A percentile compares a stretch with the other conserved stretches of the same genome.
These are phyloP conservation scores for Begonia peltatifolia DNA, from an alignment of 306 rosid genomes.

Conservation along the genomic window DNA sequence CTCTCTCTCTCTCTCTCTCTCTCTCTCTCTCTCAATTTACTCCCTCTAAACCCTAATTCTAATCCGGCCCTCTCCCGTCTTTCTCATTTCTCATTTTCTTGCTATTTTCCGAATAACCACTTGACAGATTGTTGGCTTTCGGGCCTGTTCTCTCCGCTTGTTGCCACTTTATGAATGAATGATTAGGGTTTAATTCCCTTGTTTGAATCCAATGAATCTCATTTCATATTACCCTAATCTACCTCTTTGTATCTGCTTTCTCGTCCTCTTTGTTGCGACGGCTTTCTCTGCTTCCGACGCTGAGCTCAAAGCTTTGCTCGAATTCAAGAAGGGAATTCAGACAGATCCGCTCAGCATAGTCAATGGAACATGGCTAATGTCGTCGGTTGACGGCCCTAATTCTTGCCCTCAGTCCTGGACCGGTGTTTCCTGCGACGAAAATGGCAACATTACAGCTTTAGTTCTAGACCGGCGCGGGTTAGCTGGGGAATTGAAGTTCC, in stretches of 20 bases:
- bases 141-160: conserved; percentile 2
- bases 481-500: conserved; percentile 63
- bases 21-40: conserved; percentile 2
- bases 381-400: neutral
- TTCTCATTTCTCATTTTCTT: conserved; percentile 6
- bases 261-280: conserved; percentile 2
- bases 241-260: conserved; percentile 9
- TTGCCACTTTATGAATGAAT: conserved; percentile 24
- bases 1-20: conserved; percentile 3
- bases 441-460: conserved; percentile 47
- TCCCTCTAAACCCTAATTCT: conserved; percentile 20
- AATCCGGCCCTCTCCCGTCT: conserved; percentile 9
- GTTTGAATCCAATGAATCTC: conserved; percentile 55
- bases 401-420: conserved; percentile 48
- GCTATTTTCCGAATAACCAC: neutral
- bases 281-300: conserved; percentile 19
- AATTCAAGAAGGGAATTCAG: conserved; percentile 74
- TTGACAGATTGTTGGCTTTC: conserved; percentile 46
- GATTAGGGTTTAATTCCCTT: conserved; percentile 21
- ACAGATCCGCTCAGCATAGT: conserved; percentile 36
- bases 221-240: conserved; percentile 6
- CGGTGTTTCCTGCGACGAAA: conserved; percentile 49
- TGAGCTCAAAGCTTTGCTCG: conserved; percentile 76
- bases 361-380: conserved; percentile 32
- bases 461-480: conserved; percentile 40